Evolutionary conservation across 345 rosid species (phyloP), one percentile per base, ranked within the genome.

Genomic region (Cochlearia excelsa): DNA sequence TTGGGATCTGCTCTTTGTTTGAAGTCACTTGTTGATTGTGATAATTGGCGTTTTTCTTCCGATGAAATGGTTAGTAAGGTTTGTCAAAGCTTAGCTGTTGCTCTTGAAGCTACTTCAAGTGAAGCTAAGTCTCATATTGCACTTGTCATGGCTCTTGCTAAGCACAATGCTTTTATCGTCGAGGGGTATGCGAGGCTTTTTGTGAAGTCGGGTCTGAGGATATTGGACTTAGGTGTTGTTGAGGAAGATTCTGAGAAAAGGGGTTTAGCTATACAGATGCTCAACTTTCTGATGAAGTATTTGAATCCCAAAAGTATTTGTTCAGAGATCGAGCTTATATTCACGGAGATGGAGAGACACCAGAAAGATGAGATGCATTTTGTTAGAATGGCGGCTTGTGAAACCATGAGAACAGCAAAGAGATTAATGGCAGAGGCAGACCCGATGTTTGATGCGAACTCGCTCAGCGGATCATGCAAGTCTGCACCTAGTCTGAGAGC

Each of bases 1-100:
- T 80, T 95, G 28, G 99, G 99, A 27, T 84, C 99, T 71, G 96
- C 97, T 11, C 86, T 94, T 60, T 94, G 97, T 63, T 76, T 94
- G 67, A 90, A 80, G 78, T 90, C 95, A 27, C 96, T 94, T 4
- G 93, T 90, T 61, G 99, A 90, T 29, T 77, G 82, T 0, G 93
- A 87, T 52, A 94, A 87, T 54, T 94, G 99, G 99, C 74, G 86
- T 35, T 94, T 64, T 72, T 90, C 99, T 61, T 80, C 95, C 0
- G 73, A 68, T 74, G 95, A 87, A 46, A 80, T 90, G 90, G 89
- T 86, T 34, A 90, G 87, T 47, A 80, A 58, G 31, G 95, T 94
- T 41, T 94, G 99, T 67, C 95, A 87, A 62, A 90, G 87, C 74
- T 84, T 83, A 31, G 93, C 95, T 38, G 96, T 76, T 34, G 90